A percentile compares a stretch with the other conserved stretches of the same genome.
Conservation (phyloP, 306 rosid species). For the Comarum palustre region DNA sequence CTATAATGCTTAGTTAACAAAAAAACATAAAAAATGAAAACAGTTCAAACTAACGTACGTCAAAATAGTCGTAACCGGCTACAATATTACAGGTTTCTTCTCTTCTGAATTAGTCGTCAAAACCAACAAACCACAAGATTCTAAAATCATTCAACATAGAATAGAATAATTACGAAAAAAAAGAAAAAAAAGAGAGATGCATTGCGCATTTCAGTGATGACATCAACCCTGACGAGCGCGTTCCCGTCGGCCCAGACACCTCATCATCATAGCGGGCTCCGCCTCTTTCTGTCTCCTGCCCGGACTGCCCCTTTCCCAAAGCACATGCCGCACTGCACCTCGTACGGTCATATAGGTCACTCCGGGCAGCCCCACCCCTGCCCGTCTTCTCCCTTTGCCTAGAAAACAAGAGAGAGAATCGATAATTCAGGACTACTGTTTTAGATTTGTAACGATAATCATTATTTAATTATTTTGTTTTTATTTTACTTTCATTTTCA, state of each 20-base stretch:
- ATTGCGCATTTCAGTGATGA: conserved; percentile 20
- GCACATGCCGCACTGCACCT: not conserved
- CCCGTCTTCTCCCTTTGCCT: conserved; percentile 35
- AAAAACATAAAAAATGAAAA: too few species aligned
- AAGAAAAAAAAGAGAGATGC: not conserved
- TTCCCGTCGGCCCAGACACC: conserved; percentile 39
- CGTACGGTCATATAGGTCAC: conserved; percentile 30
- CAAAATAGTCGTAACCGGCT: too few species aligned
- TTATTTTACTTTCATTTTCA: not conserved
- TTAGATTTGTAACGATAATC: conserved; percentile 13
- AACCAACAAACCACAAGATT: not conserved
- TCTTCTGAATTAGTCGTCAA: not conserved
- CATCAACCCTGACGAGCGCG: conserved; percentile 54
- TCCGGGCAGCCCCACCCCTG: conserved; percentile 34
- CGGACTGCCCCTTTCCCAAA: conserved; percentile 24
- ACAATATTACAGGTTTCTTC: not conserved
- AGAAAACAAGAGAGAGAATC: conserved; percentile 25
- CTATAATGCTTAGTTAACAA: too few species aligned
- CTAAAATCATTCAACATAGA: not conserved
- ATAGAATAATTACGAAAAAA: not conserved
- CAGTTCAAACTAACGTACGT: too few species aligned
- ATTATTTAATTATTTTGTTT: not conserved
- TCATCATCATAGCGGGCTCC: conserved; percentile 42
- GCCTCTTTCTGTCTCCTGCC: conserved; percentile 43
- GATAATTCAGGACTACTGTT: conserved; percentile 22